Conservation (phyloP, 495 filamentous ascomycete species). For the Staphylotrichum tortipilum region DNA sequence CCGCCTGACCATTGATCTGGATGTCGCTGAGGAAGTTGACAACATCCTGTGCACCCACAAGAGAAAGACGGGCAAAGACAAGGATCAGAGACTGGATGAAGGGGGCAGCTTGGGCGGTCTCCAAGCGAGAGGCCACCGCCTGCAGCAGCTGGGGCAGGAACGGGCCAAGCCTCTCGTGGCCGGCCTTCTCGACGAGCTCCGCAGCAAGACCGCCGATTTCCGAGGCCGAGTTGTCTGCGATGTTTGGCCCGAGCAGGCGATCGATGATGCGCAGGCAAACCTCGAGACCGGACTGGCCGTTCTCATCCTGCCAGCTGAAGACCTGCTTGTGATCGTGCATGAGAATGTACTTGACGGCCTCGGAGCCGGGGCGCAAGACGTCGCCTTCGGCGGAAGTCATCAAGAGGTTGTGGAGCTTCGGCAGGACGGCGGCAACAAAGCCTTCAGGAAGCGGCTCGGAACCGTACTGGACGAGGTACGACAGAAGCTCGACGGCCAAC, state of each 20-base stretch:
- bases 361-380: conserved; percentile 75
- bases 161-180: conserved; percentile 78
- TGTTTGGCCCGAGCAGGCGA: conserved; percentile 69
- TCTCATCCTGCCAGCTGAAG: conserved; percentile 67
- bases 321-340: conserved; percentile 81
- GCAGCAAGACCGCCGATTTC: conserved; percentile 93
- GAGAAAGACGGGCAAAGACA: conserved; percentile 83
- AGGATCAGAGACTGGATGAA: conserved; percentile 89
- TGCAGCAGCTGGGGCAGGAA: conserved; percentile 82
- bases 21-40: conserved; percentile 83
- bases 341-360: conserved; percentile 79
- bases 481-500: conserved; percentile 77
- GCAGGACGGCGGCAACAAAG: conserved; percentile 76
- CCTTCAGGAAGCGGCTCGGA: conserved; percentile 75
- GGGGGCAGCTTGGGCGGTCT: conserved; percentile 66
- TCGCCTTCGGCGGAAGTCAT: conserved; percentile 74
- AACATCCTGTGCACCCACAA: conserved; percentile 78
- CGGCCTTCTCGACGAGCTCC: conserved; percentile 89
- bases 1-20: conserved; percentile 63
- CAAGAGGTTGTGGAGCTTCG: conserved; percentile 75
- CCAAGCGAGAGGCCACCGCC: conserved; percentile 80
- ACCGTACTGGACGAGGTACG: conserved; percentile 71
- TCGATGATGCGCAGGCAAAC: conserved; percentile 87
- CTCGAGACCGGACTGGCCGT: conserved; percentile 75
- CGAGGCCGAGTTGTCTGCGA: conserved; percentile 86